Conservation (phyloP, 1,139 yeast genomes). For the Geotrichum histeridarum region DNA sequence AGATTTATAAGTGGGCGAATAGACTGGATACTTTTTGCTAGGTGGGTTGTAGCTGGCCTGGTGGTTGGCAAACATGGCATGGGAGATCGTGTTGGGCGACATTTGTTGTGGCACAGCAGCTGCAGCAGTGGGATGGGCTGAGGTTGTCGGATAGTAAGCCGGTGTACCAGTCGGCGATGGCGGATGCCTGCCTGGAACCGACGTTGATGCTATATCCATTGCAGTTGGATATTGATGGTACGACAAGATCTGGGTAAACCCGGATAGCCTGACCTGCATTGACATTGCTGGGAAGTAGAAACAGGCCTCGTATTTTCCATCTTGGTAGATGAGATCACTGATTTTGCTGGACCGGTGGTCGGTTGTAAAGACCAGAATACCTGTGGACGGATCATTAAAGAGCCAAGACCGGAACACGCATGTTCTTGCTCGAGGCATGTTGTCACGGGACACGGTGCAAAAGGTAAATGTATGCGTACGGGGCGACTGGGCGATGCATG, state of each 20-base stretch:
- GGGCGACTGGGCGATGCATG: conserved; percentile 22
- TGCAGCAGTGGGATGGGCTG: not conserved
- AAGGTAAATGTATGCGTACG: conserved; percentile 51
- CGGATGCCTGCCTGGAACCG: conserved; percentile 10
- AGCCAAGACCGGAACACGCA: conserved; percentile 71
- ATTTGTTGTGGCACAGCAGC: not conserved
- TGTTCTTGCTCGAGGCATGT: conserved; percentile 63
- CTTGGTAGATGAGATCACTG: conserved; percentile 47
- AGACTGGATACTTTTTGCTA: conserved; percentile 5
- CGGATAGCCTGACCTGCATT: conserved; percentile 70
- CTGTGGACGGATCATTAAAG: conserved; percentile 62
- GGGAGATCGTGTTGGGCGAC: not conserved
- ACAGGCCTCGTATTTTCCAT: conserved; percentile 62
- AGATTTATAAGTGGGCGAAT: conserved; percentile 52
- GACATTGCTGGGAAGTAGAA: conserved; percentile 59
- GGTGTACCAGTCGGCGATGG: conserved; percentile 10
- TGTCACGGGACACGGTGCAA: conserved; percentile 55
- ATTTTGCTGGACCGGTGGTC: conserved; percentile 67
- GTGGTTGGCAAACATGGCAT: not conserved
- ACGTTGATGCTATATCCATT: conserved; percentile 4
- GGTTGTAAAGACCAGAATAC: conserved; percentile 64
- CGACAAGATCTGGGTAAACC: conserved; percentile 48
- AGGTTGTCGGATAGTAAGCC: conserved; percentile 6
- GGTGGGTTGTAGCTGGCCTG: not conserved
- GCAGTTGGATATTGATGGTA: conserved; percentile 11